Base-by-base conservation (phyloP, 1,284 basidiomycete genomes). In the Ceratobasidium sp. region DNA sequence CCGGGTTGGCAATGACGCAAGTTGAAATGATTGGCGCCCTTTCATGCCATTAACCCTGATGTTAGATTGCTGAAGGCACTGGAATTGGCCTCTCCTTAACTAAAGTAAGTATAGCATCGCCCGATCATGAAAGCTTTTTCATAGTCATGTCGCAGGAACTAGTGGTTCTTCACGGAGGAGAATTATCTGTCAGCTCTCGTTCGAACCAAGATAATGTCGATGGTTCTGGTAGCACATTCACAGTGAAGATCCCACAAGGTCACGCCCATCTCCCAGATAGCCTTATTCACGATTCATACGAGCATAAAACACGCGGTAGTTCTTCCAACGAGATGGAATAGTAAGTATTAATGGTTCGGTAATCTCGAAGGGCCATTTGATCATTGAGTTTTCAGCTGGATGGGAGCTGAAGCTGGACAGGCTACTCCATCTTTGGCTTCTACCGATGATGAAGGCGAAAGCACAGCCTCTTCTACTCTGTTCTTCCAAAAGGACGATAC, bases 51-150 rank as follows among this genome's bases (percentile, higher is more conserved):
- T 30, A 12, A 55, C 71, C n/a, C 23, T 12, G 16, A 18, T 18
- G 12, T 30, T 55, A 79, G 76, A 71, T 78, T 6, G 76, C 77
- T 5, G 79, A 80, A 74, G 79, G 79, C 14, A 80, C 79, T 8
- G 79, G 79, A 3, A 80, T 80, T 55, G 79, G 79, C 9, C 74
- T 80, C 10, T 76, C 79, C 21, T 72, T 80, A 5, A 80, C 79
- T 12, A 77, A 73, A 34, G 75, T 59, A 32, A 8, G 39, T 26
- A 23, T 41, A 26, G 45, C 30, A 50, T 39, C n/a, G 67, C 28
- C 14, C 26, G n/a, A 59, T 23, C 16, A 46, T 46, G 2, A 16
- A 16, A 18, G 16, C 14, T 14, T 6, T 6, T 39, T 46, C 23
- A 58, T 18, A 12, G 28, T 43, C 18, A 32, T 9, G 23, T 61